Evolutionary conservation across 306 rosid species (phyloP).

Genomic region (Oemleria cerasiformis): DNA sequence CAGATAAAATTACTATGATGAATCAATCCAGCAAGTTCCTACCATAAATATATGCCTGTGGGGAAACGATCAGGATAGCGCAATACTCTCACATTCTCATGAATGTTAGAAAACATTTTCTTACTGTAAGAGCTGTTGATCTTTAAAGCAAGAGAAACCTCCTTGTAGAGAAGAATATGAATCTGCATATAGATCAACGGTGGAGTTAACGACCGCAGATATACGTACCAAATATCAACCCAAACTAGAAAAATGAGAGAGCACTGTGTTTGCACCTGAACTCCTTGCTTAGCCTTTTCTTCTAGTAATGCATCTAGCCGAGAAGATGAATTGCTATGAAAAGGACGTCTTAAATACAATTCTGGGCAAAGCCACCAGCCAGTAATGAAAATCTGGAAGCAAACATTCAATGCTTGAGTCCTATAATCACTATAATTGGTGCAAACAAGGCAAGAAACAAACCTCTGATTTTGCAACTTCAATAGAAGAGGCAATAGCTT

Average conservation of each 20-base stretch:
- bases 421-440: neutral
- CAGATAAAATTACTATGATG: neutral
- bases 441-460: neutral
- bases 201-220: neutral
- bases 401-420: slow-evolving; percentile 2
- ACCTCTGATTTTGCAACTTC: slow-evolving; percentile 53
- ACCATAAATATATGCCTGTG: slow-evolving; percentile 47
- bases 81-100: slow-evolving; percentile 40
- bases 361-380: slow-evolving; percentile 65
- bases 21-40: slow-evolving; percentile 9
- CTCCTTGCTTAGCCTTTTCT: slow-evolving; percentile 45
- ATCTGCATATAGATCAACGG: slow-evolving; percentile 29
- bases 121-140: slow-evolving; percentile 46
- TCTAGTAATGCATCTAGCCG: slow-evolving; percentile 46
- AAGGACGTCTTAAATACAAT: slow-evolving; percentile 48
- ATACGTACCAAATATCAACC: neutral
- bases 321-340: slow-evolving; percentile 31
- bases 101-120: slow-evolving; percentile 38
- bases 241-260: neutral
- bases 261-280: slow-evolving; percentile 33
- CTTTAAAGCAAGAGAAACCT: slow-evolving; percentile 49
- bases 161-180: slow-evolving; percentile 47
- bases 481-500: slow-evolving; percentile 47
- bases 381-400: slow-evolving; percentile 45
- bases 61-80: slow-evolving; percentile 48